phyloP scores from a whole-genome alignment of 176 grass and related monocot genomes.

The Thinopyrum elongatum region DNA sequence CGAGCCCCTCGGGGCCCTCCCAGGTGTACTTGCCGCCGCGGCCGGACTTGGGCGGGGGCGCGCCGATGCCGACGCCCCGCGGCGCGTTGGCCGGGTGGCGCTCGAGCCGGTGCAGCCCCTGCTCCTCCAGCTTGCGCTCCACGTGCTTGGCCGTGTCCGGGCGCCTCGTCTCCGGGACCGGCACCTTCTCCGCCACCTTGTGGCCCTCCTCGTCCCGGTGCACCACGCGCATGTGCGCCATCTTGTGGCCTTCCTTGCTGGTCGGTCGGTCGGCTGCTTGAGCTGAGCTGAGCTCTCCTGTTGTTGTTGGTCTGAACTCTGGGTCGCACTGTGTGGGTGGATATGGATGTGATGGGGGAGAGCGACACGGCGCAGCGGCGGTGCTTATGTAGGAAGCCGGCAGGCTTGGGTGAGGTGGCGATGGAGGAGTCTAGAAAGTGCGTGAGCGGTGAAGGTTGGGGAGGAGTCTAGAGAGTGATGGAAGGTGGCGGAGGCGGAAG shows the following conservation, averaged over 20 bases:
- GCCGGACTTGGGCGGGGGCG: slow-evolving; percentile 65
- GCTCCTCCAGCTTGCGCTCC: slow-evolving; percentile 74
- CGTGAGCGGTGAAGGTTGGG: background rate
- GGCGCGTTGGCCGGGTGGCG: slow-evolving; percentile 67
- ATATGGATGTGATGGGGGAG: background rate
- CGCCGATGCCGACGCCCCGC: slow-evolving; percentile 56
- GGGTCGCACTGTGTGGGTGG: background rate
- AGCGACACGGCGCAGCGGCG: background rate
- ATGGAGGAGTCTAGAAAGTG: slow-evolving; percentile 7
- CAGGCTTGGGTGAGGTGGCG: background rate
- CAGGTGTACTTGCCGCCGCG: slow-evolving; percentile 90
- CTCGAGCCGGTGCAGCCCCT: slow-evolving; percentile 62
- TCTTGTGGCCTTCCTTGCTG: background rate
- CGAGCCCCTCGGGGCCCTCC: slow-evolving; percentile 57
- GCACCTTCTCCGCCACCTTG: slow-evolving; percentile 49
- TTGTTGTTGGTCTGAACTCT: background rate
- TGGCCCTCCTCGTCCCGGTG: slow-evolving; percentile 70
- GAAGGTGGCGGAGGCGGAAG: slow-evolving; percentile 32
- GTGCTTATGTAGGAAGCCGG: background rate
- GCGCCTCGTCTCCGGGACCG: slow-evolving; percentile 41
- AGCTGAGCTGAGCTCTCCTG: background rate
- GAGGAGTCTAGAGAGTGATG: slow-evolving; percentile 6
- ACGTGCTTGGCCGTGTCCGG: slow-evolving; percentile 52
- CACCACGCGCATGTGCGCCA: slow-evolving; percentile 34
- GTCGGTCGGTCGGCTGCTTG: no score